Conservation (phyloP, 2,329 filamentous ascomycete genomes). For the Penicillium brevicompactum region DNA sequence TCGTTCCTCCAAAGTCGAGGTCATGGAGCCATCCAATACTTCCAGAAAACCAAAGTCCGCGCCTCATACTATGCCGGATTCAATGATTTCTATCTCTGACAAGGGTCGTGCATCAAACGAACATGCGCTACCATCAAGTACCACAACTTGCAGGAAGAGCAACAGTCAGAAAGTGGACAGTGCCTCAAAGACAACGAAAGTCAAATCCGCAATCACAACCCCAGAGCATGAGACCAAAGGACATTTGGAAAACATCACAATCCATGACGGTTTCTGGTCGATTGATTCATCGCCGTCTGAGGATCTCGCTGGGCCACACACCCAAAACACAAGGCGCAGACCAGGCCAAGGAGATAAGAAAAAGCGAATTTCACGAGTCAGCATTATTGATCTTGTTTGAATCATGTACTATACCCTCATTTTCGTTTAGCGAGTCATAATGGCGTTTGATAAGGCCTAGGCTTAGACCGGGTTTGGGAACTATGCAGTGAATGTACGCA, state of each 20-base stretch:
- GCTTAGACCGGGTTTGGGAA: background rate
- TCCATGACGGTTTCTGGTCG: slow-evolving; percentile 28
- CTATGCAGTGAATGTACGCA: background rate
- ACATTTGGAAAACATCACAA: slow-evolving; percentile 23
- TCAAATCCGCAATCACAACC: background rate
- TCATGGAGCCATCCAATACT: background rate
- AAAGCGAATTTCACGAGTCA: slow-evolving; percentile 37
- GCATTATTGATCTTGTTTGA: slow-evolving; percentile 36
- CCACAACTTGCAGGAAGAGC: background rate
- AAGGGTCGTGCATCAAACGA: background rate
- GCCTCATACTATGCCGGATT: background rate
- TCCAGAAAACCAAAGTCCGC: background rate
- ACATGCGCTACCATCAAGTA: background rate
- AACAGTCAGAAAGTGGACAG: background rate
- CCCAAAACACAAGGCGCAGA: background rate
- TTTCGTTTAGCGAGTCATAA: background rate
- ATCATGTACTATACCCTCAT: slow-evolving; percentile 7
- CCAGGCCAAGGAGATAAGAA: slow-evolving; percentile 19
- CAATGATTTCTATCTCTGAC: background rate
- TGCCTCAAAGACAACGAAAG: background rate
- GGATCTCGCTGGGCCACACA: slow-evolving; percentile 4
- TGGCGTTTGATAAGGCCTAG: background rate
- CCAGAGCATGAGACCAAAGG: slow-evolving; percentile 4
- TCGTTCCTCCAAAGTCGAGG: background rate
- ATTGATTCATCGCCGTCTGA: slow-evolving; percentile 13